These are phyloP conservation scores for Epichloe bromicola DNA, from an alignment of 2,329 filamentous ascomycete species.

Conservation along the genomic window DNA sequence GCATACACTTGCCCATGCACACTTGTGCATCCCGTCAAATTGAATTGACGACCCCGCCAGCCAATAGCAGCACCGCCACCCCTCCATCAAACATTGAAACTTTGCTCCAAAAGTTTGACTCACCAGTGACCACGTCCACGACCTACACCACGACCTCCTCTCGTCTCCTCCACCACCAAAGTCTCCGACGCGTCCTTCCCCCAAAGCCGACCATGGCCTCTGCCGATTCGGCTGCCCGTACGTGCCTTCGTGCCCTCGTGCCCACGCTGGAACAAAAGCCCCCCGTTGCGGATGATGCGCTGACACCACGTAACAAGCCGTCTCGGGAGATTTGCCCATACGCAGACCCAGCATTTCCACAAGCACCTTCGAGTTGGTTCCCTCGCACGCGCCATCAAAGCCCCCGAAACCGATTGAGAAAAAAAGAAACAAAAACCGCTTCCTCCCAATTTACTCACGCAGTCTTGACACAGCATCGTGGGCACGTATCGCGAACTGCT, in stretches of 20 bases:
- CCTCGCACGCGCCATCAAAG: background rate
- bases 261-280: too few species aligned
- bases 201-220: constrained; percentile 2
- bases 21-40: too few species aligned
- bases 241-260: background rate
- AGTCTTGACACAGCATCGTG: constrained; percentile 33
- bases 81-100: too few species aligned
- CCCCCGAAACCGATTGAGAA: background rate
- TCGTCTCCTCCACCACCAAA: background rate
- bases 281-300: background rate
- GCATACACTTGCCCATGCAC: too few species aligned
- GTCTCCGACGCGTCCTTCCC: background rate
- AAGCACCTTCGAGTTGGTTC: constrained; percentile 10
- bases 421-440: background rate
- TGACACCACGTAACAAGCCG: background rate
- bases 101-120: constrained; percentile 1
- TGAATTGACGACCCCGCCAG: too few species aligned
- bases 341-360: constrained; percentile 7
- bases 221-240: background rate
- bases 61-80: too few species aligned
- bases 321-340: constrained; percentile 2
- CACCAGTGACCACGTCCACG: background rate
- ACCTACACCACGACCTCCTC: background rate
- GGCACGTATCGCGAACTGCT: constrained; percentile 41
- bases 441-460: constrained; percentile 2